Evolutionary conservation across 2,329 filamentous ascomycete species (phyloP), one percentile per base, ranked within the genome.

Genomic region (Emericellopsis cladophorae): DNA sequence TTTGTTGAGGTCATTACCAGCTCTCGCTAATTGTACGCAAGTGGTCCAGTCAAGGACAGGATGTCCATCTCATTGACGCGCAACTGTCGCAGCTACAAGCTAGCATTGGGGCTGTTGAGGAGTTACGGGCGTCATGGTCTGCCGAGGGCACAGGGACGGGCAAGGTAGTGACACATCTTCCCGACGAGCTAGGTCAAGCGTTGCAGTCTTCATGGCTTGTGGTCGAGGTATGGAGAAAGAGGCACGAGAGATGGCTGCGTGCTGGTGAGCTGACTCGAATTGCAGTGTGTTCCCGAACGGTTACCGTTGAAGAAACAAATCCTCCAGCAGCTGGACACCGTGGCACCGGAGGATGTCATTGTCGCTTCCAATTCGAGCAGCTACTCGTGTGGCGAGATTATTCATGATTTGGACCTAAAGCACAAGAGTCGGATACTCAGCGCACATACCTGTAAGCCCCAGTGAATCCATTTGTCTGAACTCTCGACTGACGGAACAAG

Each of bases 311-410:
- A 70, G 45, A 57, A 51, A 36, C 47, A 53, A 2, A 51, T 65
- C 5, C 57, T 70, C 21, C 35, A 44, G 1, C 48, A 67, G 18
- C 50, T 70, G 2, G 66, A 68, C 45, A 42, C 52, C 1, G 37
- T 61, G 2, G 56, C 65, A 0, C 48, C 51, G 0, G 42, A 50
- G 1, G 53, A 59, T 1, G 59, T 58, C 0, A 61, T 68, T 6
- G 58, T 70, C 36, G 65, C 62, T 0, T 66, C 64, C 0, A 70
- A 70, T 40, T 69, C 66, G 1, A 67, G 65, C 43, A 68, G 65
- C 39, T 67, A 65, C 45, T 57, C 59, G 7, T 65, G 62, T 16
- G 52, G 53, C 0, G 64, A 68, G 39, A 65, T 69, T n/a, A 44
- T 66, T 1, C 49, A 61, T 1, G 54, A 53, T 0, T 40, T 68